These are phyloP conservation scores for Plasmodium blacklocki DNA, from an alignment of 169 alveolate genomes.

Conservation along the genomic window DNA sequence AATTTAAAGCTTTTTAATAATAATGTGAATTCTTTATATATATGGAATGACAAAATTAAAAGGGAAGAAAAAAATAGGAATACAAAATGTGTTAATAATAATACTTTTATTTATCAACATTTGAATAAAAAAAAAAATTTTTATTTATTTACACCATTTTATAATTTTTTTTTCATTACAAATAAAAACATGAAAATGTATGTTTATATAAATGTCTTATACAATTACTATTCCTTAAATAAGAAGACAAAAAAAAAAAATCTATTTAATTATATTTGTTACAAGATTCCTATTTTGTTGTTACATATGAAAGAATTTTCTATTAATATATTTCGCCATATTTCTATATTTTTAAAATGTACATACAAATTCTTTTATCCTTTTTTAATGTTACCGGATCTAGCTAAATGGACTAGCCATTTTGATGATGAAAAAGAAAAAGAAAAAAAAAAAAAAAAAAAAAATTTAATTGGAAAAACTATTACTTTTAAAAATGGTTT, in stretches of 20 bases:
- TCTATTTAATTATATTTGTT: neutral
- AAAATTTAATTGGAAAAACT: slow-evolving; percentile 29
- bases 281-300: too few species aligned
- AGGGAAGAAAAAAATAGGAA: neutral
- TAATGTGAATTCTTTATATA: slow-evolving; percentile 3
- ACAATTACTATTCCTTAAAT: neutral
- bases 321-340: neutral
- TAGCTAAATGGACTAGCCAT: neutral
- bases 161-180: neutral
- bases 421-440: neutral
- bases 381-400: neutral
- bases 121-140: too few species aligned
- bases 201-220: neutral
- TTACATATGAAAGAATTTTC: too few species aligned
- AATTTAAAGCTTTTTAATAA: slow-evolving; percentile 28
- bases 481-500: slow-evolving; percentile 30
- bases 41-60: slow-evolving; percentile 16
- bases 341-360: neutral
- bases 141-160: neutral
- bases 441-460: slow-evolving; percentile 13
- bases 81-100: neutral
- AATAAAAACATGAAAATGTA: neutral
- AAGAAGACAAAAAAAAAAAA: neutral
- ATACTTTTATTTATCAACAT: too few species aligned
- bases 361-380: neutral